Evolutionary conservation across 2,329 filamentous ascomycete genomes (phyloP).

Genomic region (Colletotrichum lindemuthianum): DNA sequence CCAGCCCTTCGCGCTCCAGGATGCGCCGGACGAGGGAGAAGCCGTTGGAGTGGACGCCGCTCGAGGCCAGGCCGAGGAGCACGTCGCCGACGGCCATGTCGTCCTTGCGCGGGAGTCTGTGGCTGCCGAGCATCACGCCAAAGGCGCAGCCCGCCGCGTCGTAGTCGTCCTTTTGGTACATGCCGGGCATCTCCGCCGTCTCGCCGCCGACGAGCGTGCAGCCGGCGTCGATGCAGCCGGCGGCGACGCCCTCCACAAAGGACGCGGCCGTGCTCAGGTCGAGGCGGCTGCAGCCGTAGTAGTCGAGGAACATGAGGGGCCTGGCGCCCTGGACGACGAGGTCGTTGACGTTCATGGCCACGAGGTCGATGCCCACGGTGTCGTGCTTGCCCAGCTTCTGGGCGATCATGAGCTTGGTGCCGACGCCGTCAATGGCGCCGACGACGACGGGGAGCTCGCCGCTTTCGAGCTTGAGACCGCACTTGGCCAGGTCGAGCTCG

Average conservation of each 20-base stretch:
- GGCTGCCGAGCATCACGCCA: conserved; percentile 77
- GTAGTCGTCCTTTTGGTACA: conserved; percentile 90
- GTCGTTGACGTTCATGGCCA: conserved; percentile 99
- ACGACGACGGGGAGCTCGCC: conserved; percentile 77
- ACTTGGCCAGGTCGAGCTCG: conserved; percentile 78
- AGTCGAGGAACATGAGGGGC: conserved; percentile 96
- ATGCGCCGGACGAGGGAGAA: conserved; percentile 97
- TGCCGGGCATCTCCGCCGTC: conserved; percentile 97
- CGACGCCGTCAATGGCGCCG: conserved; percentile 95
- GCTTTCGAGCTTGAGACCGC: conserved; percentile 61
- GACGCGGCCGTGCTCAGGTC: conserved; percentile 79
- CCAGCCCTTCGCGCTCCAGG: conserved; percentile 76
- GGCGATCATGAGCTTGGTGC: conserved; percentile 96
- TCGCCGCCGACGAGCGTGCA: conserved; percentile 97
- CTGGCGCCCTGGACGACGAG: conserved; percentile 95
- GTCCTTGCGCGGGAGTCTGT: conserved; percentile 78
- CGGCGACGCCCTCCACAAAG: conserved; percentile 92
- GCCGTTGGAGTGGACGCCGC: conserved; percentile 93
- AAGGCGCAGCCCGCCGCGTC: conserved; percentile 92
- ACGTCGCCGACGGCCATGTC: conserved; percentile 86
- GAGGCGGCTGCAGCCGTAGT: conserved; percentile 93
- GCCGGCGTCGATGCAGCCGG: conserved; percentile 84
- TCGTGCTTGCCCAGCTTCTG: conserved; percentile 90
- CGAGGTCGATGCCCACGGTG: conserved; percentile 95
- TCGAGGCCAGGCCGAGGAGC: conserved; percentile 85